Evolutionary conservation across 1,139 yeast species (phyloP), one percentile per base, ranked within the genome.

Genomic region (Scheffersomyces stambukii): DNA sequence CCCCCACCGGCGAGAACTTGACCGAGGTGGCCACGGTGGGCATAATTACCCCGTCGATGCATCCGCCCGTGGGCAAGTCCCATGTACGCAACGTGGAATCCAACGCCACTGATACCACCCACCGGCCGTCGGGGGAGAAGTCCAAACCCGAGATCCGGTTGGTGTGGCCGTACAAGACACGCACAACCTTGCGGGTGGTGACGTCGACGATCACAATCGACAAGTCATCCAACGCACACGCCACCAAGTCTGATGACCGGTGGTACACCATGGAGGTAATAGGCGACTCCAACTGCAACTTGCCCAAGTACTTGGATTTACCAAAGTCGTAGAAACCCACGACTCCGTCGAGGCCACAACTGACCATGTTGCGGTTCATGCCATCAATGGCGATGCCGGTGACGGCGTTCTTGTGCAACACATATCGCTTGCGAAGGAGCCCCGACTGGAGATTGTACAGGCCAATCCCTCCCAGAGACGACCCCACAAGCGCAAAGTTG

Each of bases 11-110:
- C 11, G 96, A 83, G 43, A 91, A 76, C 46, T 81, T 77, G 23
- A 93, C 69, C 28, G 75, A 64, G 0, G 97, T 88, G 2, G 84
- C 95, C 12, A 89, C 89, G 41, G 71, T 75, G 2, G 84, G 81
- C 21, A 91, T 70, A 30, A 68, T 64, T 10, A 91, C 80, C 39
- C 96, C 97, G 58, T 93, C 98, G 36, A 93, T 88, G 56, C 97
- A 89, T 1, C 91, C 88, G 29, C 98, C 98, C 3, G 96, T 83
- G 19, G 98, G 97, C 37, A 93, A 70, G 54, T 93, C 98, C 98
- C 98, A 93, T 0, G 96, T 88, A 48, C 98, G 73, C 31, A 93
- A 69, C 0, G 98, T 89, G 2, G 86, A 70, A 53, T 93, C 99
- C 37, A 89, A 65, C 1, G 88, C 74, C 1, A 86, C 78, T 14